Conservation (phyloP, 2,329 filamentous ascomycete species). For the Beauveria rudraprayagi region DNA sequence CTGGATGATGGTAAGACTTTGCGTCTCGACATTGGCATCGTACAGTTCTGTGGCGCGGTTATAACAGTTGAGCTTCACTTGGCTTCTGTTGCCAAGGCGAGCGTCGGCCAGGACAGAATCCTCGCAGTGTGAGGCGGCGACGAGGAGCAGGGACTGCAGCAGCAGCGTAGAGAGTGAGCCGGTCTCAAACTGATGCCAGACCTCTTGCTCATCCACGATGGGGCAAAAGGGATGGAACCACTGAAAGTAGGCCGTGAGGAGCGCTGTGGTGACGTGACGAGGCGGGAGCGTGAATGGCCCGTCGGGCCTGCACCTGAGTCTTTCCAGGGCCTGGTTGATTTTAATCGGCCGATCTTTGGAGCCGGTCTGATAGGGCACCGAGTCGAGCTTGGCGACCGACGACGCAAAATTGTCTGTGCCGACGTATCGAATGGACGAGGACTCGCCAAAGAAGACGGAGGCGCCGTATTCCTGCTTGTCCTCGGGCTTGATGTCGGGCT, state of each 20-base stretch:
- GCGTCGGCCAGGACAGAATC: conserved; percentile 30
- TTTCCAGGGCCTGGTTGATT: conserved; percentile 22
- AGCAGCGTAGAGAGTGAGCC: conserved; percentile 36
- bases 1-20: conserved; percentile 37
- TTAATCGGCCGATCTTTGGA: conserved; percentile 25
- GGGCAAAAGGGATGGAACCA: conserved; percentile 47
- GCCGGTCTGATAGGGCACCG: conserved; percentile 22
- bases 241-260: conserved; percentile 39
- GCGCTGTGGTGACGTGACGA: conserved; percentile 24
- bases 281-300: conserved; percentile 33
- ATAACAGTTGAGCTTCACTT: conserved; percentile 38
- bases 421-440: conserved; percentile 36
- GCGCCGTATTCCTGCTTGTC: conserved; percentile 10
- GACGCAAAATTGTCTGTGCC: conserved; percentile 24
- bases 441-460: conserved; percentile 36
- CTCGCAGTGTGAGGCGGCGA: conserved; percentile 40
- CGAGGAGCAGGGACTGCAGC: conserved; percentile 40
- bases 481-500: background rate
- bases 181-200: conserved; percentile 27
- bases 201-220: conserved; percentile 35
- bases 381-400: conserved; percentile 22
- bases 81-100: conserved; percentile 33
- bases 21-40: conserved; percentile 38
- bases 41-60: conserved; percentile 39
- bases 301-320: conserved; percentile 7